These are phyloP conservation scores for Misopates orontium DNA, from an alignment of 257 asterid species.

Conservation along the genomic window DNA sequence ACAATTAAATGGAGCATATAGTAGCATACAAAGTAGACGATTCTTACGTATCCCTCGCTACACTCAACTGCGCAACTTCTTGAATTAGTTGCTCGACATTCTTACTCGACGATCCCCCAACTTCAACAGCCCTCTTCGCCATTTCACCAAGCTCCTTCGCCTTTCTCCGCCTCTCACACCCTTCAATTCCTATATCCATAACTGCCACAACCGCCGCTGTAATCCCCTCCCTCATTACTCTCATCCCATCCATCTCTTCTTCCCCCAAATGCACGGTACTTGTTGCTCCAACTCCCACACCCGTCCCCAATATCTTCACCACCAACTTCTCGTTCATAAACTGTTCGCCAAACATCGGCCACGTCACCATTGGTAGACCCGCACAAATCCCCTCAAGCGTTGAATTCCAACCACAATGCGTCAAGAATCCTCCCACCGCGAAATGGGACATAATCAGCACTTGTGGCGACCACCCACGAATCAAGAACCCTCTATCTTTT, in stretches of 20 bases:
- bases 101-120: conserved; percentile 28
- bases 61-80: conserved; percentile 28
- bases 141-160: conserved; percentile 23
- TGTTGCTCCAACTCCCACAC: too few relatives aligned
- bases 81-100: conserved; percentile 26
- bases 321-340: conserved; percentile 43
- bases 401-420: too few relatives aligned
- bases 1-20: not conserved
- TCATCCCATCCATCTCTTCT: conserved; percentile 20
- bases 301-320: conserved; percentile 27
- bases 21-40: not conserved
- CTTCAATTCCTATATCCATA: conserved; percentile 31
- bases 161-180: conserved; percentile 27
- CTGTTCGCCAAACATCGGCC: conserved; percentile 50
- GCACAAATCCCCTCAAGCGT: conserved; percentile 41
- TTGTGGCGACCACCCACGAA: too few relatives aligned
- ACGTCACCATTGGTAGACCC: conserved; percentile 51
- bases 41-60: not conserved
- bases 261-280: conserved; percentile 20
- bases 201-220: conserved; percentile 23
- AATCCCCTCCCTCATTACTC: conserved; percentile 28
- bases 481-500: too few relatives aligned
- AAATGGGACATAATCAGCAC: too few relatives aligned
- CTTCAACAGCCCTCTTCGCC: conserved; percentile 32
- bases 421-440: too few relatives aligned